Evolutionary conservation across 2,329 filamentous ascomycete species (phyloP).

Genomic region (Pseudogymnoascus sp.): DNA sequence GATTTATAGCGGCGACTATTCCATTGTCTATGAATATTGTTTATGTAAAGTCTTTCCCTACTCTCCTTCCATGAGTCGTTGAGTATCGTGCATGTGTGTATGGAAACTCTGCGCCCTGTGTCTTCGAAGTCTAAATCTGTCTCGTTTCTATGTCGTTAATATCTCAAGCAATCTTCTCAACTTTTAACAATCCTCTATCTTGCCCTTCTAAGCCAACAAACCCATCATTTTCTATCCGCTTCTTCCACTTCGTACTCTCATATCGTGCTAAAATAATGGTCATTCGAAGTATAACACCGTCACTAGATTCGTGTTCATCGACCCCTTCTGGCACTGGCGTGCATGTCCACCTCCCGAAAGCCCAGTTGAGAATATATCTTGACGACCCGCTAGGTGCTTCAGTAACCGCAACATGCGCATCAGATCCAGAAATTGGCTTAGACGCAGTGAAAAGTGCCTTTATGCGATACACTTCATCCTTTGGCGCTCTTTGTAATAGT

Average conservation of each 20-base stretch:
- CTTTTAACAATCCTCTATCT: conserved; percentile 41
- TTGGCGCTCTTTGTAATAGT: conserved; percentile 67
- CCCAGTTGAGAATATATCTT: conserved; percentile 94
- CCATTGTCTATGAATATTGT: neutral
- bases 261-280: conserved; percentile 67
- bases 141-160: neutral
- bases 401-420: conserved; percentile 35
- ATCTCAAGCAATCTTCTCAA: conserved; percentile 32
- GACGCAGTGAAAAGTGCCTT: conserved; percentile 58
- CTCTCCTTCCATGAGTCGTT: neutral
- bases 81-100: neutral
- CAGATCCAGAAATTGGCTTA: conserved; percentile 42
- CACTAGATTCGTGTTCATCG: conserved; percentile 47
- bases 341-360: conserved; percentile 92
- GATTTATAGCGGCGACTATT: neutral
- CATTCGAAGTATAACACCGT: conserved; percentile 55
- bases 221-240: conserved; percentile 55
- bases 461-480: conserved; percentile 93
- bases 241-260: conserved; percentile 71
- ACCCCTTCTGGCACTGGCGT: conserved; percentile 48
- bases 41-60: neutral
- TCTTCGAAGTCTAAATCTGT: neutral
- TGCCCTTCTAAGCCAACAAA: conserved; percentile 43
- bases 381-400: conserved; percentile 30
- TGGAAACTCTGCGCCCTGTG: neutral